These are phyloP conservation scores for Scorias spongiosa DNA, from an alignment of 2,329 filamentous ascomycete species.

Conservation along the genomic window DNA sequence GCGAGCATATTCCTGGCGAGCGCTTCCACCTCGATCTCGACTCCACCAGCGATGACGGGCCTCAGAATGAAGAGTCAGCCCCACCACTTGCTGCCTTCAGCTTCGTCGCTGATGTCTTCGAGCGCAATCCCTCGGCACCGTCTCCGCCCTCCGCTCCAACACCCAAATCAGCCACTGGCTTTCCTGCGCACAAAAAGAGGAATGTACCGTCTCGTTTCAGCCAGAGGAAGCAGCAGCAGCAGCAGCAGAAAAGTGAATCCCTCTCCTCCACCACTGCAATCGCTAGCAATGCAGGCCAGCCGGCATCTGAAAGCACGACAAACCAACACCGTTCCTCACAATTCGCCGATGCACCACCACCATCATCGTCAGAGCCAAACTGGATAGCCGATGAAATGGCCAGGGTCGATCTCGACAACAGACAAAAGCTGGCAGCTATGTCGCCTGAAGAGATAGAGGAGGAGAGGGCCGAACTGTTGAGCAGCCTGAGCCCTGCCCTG, in stretches of 20 bases:
- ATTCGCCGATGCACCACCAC: neutral
- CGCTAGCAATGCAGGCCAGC: neutral
- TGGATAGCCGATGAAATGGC: conserved; percentile 44
- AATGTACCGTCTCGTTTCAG: conserved; percentile 64
- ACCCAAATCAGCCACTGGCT: conserved; percentile 46
- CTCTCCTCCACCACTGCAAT: neutral
- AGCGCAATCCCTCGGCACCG: conserved; percentile 46
- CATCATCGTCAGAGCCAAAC: neutral
- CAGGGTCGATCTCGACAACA: conserved; percentile 74
- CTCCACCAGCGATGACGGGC: conserved; percentile 19
- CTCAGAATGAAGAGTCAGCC: conserved; percentile 3
- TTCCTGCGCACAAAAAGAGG: conserved; percentile 78
- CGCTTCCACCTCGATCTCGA: conserved; percentile 46
- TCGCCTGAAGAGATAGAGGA: conserved; percentile 64
- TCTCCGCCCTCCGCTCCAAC: conserved; percentile 50
- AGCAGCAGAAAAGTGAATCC: neutral
- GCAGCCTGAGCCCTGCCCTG: conserved; percentile 57
- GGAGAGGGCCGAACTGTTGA: conserved; percentile 66
- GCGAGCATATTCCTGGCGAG: conserved; percentile 29
- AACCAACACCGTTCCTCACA: neutral
- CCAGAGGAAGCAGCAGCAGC: conserved; percentile 31
- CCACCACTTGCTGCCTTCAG: conserved; percentile 17
- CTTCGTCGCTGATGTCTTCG: conserved; percentile 62
- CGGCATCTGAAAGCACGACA: neutral
- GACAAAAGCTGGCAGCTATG: conserved; percentile 59